Percentiles rank a stretch among this genome's conserved stretches.
phyloP scores from a whole-genome alignment of 768 basidiomycete species.

The Pleurotus djamor region DNA sequence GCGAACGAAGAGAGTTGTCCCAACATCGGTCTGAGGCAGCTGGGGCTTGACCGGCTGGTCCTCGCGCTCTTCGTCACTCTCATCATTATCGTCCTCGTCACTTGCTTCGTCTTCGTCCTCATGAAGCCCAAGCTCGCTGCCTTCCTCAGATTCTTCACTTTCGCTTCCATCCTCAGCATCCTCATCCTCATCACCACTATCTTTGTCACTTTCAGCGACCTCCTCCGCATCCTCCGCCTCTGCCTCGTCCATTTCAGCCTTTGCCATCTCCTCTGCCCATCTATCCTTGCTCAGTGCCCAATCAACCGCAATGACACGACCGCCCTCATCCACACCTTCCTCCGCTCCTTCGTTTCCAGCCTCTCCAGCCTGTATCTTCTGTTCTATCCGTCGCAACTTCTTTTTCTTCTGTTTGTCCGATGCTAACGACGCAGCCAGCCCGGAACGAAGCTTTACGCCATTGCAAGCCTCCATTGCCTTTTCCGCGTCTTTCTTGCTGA shows the following conservation, averaged over 20 bases:
- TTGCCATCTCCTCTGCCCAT: conserved; percentile 80
- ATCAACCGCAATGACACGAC: conserved; percentile 83
- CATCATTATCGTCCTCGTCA: conserved; percentile 31
- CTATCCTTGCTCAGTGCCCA: conserved; percentile 95
- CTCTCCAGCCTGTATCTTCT: conserved; percentile 39
- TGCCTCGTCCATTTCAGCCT: conserved; percentile 38
- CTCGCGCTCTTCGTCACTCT: conserved; percentile 26
- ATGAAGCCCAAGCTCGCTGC: conserved; percentile 44
- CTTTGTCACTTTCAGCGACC: conserved; percentile 20
- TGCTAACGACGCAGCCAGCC: conserved; percentile 53
- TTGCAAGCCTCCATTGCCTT: conserved; percentile 78
- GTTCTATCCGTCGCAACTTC: conserved; percentile 56
- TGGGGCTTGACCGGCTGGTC: conserved; percentile 57
- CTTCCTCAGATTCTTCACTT: conserved; percentile 33
- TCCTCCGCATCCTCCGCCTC: conserved; percentile 31
- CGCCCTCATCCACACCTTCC: conserved; percentile 33
- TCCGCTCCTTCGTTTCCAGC: conserved; percentile 24
- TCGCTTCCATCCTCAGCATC: conserved; percentile 25
- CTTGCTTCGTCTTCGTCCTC: conserved; percentile 36
- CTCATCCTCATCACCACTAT: conserved; percentile 18
- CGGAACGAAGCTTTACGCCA: conserved; percentile 65
- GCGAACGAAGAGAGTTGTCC: conserved; percentile 91
- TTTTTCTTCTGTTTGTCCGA: conserved; percentile 68
- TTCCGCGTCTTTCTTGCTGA: conserved; percentile 83
- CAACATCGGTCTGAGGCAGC: conserved; percentile 81